Base-by-base conservation (phyloP, 805 yeast genomes). In the Schizosaccharomyces lindneri region DNA sequence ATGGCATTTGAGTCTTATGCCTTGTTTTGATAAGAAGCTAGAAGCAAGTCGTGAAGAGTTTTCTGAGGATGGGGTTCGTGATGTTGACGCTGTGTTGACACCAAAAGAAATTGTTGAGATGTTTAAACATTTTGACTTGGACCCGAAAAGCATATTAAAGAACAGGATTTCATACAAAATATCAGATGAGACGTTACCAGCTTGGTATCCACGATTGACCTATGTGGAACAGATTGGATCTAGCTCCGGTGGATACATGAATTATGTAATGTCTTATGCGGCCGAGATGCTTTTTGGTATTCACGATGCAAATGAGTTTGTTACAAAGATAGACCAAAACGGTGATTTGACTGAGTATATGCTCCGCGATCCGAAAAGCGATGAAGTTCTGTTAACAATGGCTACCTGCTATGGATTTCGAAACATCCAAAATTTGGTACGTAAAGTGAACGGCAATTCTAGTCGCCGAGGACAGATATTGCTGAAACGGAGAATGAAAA, bases 1-100 rank as follows among this genome's bases (percentile, higher is more conserved):
- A 0, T 93, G 87, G 68, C 97, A 90, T 70, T 72, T 93, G 62
- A 79, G 93, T 6, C 75, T 93, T 24, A 90, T 90, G 97, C 97
- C 98, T 1, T 90, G 97, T 67, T 93, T 93, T 70, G 98, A 93
- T 71, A 93, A 93, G 73, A 93, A 93, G 71, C 76, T 89, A 55
- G 98, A 93, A 73, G 93, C 96, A 32, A 88, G 95, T 3, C 77
- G 97, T 64, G 83, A 85, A 0, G 95, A 87, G 65, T 73, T 76
- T 61, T 75, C 72, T 21, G 71, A 65, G 4, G 70, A 66, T 4
- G 69, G 65, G 5, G 70, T 69, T 13, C 70, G 73, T 11, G 95
- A 87, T 67, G 97, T 93, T 13, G 97, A 93, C 70, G 86, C 96
- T 73, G 98, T 93, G 2, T 78, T 93, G 27, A 93, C 98, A 0